A percentile compares a stretch with the other conserved stretches of the same genome.
Conservation (phyloP, 495 filamentous ascomycete species). For the Aspergillus steynii region DNA sequence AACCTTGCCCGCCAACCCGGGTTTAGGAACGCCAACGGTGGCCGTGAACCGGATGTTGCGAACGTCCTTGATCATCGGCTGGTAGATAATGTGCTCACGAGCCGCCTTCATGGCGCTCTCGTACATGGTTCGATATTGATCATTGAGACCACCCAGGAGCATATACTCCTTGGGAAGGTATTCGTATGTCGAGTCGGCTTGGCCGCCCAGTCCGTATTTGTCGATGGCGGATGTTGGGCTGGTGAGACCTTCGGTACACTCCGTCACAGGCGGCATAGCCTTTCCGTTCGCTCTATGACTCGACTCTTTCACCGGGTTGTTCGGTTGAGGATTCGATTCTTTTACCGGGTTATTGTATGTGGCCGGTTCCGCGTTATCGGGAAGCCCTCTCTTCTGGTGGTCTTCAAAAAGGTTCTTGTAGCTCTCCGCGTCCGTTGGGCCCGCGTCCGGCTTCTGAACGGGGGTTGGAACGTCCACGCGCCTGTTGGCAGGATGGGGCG, state of each 20-base stretch:
- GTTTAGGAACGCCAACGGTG: constrained; percentile 49
- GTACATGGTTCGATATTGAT: constrained; percentile 84
- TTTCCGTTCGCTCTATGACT: neutral
- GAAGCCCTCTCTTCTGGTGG: constrained; percentile 20
- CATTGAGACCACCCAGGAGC: constrained; percentile 78
- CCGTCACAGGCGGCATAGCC: constrained; percentile 10
- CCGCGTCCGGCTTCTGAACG: constrained; percentile 19
- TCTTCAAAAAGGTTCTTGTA: constrained; percentile 26
- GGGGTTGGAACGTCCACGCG: neutral
- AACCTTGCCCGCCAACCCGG: constrained; percentile 30
- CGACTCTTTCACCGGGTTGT: neutral
- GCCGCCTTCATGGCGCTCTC: constrained; percentile 66
- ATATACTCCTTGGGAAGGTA: constrained; percentile 81
- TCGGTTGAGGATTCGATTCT: neutral
- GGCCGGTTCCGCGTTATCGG: constrained; percentile 29
- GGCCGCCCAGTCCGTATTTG: constrained; percentile 73
- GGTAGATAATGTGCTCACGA: constrained; percentile 76
- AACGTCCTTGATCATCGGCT: constrained; percentile 75
- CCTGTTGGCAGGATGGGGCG: neutral
- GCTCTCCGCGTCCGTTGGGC: constrained; percentile 29
- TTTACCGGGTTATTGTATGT: constrained; percentile 16
- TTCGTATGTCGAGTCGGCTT: constrained; percentile 90
- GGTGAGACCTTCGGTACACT: constrained; percentile 34
- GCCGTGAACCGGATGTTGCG: constrained; percentile 75
- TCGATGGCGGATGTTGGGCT: constrained; percentile 26